Conservation (phyloP, 768 basidiomycete species). For the Leccinum disarticulatum region DNA sequence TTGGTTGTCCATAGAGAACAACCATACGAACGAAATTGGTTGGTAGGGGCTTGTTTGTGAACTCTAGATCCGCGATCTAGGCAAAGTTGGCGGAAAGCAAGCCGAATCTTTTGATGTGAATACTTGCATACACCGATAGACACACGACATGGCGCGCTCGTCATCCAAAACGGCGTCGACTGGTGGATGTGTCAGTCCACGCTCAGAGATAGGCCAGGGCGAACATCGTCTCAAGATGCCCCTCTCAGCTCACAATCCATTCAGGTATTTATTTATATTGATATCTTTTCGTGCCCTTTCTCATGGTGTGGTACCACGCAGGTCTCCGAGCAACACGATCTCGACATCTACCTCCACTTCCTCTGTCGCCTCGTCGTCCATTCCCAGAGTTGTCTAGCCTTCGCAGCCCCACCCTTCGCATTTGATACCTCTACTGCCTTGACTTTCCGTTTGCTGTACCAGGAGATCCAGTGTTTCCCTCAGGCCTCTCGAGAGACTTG, state of each 20-base stretch:
- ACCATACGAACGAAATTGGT: too few relatives aligned
- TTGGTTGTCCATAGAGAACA: too few relatives aligned
- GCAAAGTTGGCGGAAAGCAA: too few relatives aligned
- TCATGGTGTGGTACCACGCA: slow-evolving; percentile 35
- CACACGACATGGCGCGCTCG: slow-evolving; percentile 3
- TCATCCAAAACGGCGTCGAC: slow-evolving; percentile 64
- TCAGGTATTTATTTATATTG: slow-evolving; percentile 51
- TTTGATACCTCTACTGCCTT: slow-evolving; percentile 77
- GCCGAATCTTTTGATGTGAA: too few relatives aligned
- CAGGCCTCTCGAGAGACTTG: too few relatives aligned
- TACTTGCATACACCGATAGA: too few relatives aligned
- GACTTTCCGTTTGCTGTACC: slow-evolving; percentile 64
- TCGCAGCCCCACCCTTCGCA: slow-evolving; percentile 54
- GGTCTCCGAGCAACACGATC: slow-evolving; percentile 96
- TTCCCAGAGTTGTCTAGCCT: slow-evolving; percentile 68
- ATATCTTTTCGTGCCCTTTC: slow-evolving; percentile 5
- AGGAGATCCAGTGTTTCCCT: too few relatives aligned
- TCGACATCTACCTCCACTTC: slow-evolving; percentile 97
- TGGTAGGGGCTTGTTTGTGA: too few relatives aligned
- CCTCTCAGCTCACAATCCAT: slow-evolving; percentile 87
- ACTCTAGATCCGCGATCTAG: too few relatives aligned
- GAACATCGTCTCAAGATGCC: slow-evolving; percentile 87
- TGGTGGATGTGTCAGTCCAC: slow-evolving; percentile 65
- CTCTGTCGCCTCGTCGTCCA: slow-evolving; percentile 93
- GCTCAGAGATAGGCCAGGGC: slow-evolving; percentile 87